Conservation (phyloP, 495 filamentous ascomycete genomes). For the Aspergillus heteromorphus region DNA sequence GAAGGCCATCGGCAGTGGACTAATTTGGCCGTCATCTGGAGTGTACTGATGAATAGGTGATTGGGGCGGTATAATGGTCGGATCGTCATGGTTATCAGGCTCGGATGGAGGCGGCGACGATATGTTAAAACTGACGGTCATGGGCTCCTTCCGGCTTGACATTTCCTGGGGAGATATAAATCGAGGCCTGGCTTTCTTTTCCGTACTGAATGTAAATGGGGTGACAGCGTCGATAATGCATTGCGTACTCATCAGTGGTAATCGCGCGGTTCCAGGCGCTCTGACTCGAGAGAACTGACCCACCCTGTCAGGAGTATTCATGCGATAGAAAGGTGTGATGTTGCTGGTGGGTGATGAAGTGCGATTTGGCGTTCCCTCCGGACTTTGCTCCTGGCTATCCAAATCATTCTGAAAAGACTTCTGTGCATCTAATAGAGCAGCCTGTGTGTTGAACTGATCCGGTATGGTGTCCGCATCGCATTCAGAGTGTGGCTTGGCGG, state of each 20-base stretch:
- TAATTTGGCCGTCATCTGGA: slow-evolving; percentile 8
- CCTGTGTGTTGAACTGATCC: slow-evolving; percentile 46
- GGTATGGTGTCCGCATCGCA: slow-evolving; percentile 15
- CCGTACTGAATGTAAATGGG: slow-evolving; percentile 43
- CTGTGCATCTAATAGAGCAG: slow-evolving; percentile 43
- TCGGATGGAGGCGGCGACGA: slow-evolving; percentile 8
- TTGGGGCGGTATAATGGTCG: neutral
- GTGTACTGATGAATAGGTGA: neutral
- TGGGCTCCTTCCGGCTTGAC: slow-evolving; percentile 11
- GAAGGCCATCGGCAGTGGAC: slow-evolving; percentile 26
- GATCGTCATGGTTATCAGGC: slow-evolving; percentile 1
- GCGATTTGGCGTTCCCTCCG: slow-evolving; percentile 7
- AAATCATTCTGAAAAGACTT: slow-evolving; percentile 44
- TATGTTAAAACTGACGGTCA: slow-evolving; percentile 7
- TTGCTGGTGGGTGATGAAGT: slow-evolving; percentile 19
- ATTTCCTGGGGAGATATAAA: slow-evolving; percentile 8
- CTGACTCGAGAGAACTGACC: slow-evolving; percentile 1
- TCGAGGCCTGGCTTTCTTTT: slow-evolving; percentile 26
- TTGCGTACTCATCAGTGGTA: slow-evolving; percentile 43
- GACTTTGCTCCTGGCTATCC: slow-evolving; percentile 24
- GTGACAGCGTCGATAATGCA: slow-evolving; percentile 45
- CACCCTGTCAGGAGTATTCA: slow-evolving; percentile 12
- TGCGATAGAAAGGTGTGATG: slow-evolving; percentile 32
- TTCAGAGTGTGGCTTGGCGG: slow-evolving; percentile 21
- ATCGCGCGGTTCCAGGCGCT: slow-evolving; percentile 9